phyloP scores from a whole-genome alignment of 495 filamentous ascomycete species.

The Sordaria brevicollis region DNA sequence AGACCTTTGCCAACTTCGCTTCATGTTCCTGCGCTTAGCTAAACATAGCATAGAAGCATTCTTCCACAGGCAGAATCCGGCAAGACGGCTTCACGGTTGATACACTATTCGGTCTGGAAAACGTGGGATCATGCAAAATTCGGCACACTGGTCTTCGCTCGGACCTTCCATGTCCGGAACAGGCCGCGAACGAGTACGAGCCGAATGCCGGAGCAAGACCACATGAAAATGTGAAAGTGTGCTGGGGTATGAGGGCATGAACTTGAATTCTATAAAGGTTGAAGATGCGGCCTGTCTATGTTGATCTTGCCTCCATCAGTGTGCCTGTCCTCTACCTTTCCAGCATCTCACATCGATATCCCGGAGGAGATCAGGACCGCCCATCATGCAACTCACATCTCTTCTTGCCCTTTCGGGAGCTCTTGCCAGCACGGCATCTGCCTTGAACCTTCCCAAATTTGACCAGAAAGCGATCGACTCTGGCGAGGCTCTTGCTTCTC shows the following conservation, averaged over 20 bases:
- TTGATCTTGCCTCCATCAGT: neutral
- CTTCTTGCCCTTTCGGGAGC: neutral
- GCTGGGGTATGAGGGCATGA: neutral
- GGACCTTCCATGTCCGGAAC: neutral
- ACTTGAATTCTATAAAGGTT: neutral
- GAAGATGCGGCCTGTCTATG: neutral
- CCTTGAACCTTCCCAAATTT: constrained; percentile 9
- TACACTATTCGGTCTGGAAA: no score
- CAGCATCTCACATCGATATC: neutral
- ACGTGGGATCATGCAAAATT: no score
- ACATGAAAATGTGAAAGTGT: neutral
- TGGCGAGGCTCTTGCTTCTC: constrained; percentile 11
- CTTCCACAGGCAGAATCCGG: no score
- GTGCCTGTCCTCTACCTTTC: neutral
- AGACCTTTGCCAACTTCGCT: no score
- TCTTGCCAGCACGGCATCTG: neutral
- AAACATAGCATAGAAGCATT: no score
- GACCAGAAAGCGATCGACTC: constrained; percentile 13
- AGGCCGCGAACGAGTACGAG: neutral
- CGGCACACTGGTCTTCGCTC: neutral
- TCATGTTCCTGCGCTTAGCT: no score
- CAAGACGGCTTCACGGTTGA: no score
- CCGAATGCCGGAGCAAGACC: neutral
- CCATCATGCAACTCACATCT: neutral
- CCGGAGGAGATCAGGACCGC: neutral